Base-by-base conservation (phyloP, 2,329 filamentous ascomycete genomes). In the Trichoderma guizhouense region DNA sequence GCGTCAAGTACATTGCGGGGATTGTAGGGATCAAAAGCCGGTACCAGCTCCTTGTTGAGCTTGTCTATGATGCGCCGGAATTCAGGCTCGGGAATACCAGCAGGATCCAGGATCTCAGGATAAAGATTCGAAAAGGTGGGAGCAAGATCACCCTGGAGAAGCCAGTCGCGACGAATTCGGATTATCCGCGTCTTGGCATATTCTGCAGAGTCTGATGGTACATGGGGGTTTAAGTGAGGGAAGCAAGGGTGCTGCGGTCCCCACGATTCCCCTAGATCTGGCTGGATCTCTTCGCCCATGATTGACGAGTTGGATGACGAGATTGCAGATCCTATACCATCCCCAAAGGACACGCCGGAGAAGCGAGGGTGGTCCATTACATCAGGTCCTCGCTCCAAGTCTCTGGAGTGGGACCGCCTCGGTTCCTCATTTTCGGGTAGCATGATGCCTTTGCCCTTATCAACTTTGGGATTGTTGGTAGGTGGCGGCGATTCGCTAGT, bases 71-170 rank as follows among this genome's bases (percentile, higher is more conserved):
- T 84, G 12, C 86, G 86, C 4, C 96, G 90, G 78, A 99, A 99
- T 76, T 97, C 93, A 72, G 91, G 91, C 80, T 99, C 96, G 1
- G 89, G 87, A 57, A 99, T 83, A 36, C 95, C 89, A 0, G 89
- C 89, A 0, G 94, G 93, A 75, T 98, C 95, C 8, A 99, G 85
- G 72, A 99, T 97, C 79, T 99, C 96, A 0, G 96, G 96, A 78
- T 99, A 99, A 3, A 98, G 86, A 77, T 98, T 98, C 18, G 93
- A 96, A 79, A 97, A 98, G 0, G 95, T 94, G 0, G 96, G 96
- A 1, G 95, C 95, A 32, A 97, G 84, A 81, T 99, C 96, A 43
- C 95, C 96, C 73, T 91, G 89, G 34, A 95, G 82, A 82, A 98
- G 91, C 93, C 95, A 99, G 81, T 99, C 96, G 55, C 96, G 89